Evolutionary conservation across 345 rosid genomes (phyloP).

Genomic region (Pseudoturritis turrita): DNA sequence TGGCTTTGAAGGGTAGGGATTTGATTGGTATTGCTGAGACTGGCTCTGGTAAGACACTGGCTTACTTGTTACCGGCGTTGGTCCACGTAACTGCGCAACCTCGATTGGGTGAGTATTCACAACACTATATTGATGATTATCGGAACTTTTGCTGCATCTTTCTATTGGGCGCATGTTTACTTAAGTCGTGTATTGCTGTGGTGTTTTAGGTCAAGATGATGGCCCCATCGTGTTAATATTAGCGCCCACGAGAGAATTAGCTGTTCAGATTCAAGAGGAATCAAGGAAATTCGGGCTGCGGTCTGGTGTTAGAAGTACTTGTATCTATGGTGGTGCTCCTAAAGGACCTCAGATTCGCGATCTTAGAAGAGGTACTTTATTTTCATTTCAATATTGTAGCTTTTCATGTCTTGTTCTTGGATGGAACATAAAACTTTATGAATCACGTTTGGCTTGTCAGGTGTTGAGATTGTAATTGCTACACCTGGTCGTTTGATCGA

Average conservation of each 20-base stretch:
- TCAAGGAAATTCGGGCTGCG: conserved; percentile 62
- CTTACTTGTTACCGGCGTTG: conserved; percentile 88
- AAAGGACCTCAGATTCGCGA: conserved; percentile 98
- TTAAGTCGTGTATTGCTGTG: neutral
- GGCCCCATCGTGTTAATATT: conserved; percentile 79
- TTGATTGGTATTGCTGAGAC: conserved; percentile 95
- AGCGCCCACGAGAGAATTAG: conserved; percentile 97
- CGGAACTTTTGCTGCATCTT: neutral
- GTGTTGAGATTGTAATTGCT: conserved; percentile 94
- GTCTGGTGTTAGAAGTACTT: conserved; percentile 74
- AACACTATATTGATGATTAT: neutral
- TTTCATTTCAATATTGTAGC: neutral
- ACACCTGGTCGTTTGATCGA: conserved; percentile 97
- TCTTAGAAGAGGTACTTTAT: conserved; percentile 68
- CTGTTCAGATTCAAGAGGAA: conserved; percentile 95
- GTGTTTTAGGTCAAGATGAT: conserved; percentile 61
- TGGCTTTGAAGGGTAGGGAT: conserved; percentile 97
- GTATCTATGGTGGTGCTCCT: conserved; percentile 94
- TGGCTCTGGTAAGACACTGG: conserved; percentile 97
- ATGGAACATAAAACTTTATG: neutral
- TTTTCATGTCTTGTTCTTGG: neutral
- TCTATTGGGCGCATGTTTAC: neutral
- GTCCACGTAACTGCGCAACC: conserved; percentile 93
- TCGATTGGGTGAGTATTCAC: conserved; percentile 60
- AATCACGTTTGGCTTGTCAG: conserved; percentile 35